Conservation (phyloP, 768 basidiomycete genomes). For the Psilocybe tampanensis region DNA sequence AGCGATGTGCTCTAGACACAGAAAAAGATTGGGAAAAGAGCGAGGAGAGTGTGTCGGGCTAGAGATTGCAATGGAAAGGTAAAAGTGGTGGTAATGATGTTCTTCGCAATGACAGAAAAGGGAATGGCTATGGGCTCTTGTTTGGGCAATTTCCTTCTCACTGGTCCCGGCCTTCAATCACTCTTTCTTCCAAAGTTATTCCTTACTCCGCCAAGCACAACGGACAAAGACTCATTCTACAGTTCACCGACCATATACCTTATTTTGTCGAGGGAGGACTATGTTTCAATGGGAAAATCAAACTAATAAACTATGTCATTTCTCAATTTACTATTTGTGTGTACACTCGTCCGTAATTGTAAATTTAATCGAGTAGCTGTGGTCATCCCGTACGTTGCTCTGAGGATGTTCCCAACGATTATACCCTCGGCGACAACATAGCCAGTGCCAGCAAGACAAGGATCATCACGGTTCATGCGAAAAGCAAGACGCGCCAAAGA, state of each 20-base stretch:
- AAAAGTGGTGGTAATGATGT: conserved; percentile 10
- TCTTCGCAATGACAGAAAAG: conserved; percentile 11
- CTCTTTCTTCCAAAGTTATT: neutral
- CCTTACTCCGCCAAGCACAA: neutral
- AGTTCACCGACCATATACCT: neutral
- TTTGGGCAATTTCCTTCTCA: neutral
- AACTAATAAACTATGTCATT: neutral
- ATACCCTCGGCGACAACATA: neutral
- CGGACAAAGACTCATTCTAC: neutral
- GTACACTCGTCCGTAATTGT: no score
- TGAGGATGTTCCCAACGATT: no score
- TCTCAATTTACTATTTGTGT: no score
- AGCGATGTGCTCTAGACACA: conserved; percentile 8
- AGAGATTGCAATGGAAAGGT: conserved; percentile 1
- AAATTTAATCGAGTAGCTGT: no score
- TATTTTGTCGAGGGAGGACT: no score
- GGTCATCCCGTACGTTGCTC: neutral
- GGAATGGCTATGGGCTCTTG: conserved; percentile 3
- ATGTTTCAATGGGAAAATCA: neutral
- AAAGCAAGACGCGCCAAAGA: neutral
- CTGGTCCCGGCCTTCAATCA: neutral
- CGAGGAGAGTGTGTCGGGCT: neutral
- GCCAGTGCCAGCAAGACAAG: neutral
- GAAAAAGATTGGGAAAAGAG: conserved; percentile 1
- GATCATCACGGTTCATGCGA: neutral